Evolutionary conservation across 2,329 filamentous ascomycete species (phyloP).

Genomic region (Colletotrichum salicis): DNA sequence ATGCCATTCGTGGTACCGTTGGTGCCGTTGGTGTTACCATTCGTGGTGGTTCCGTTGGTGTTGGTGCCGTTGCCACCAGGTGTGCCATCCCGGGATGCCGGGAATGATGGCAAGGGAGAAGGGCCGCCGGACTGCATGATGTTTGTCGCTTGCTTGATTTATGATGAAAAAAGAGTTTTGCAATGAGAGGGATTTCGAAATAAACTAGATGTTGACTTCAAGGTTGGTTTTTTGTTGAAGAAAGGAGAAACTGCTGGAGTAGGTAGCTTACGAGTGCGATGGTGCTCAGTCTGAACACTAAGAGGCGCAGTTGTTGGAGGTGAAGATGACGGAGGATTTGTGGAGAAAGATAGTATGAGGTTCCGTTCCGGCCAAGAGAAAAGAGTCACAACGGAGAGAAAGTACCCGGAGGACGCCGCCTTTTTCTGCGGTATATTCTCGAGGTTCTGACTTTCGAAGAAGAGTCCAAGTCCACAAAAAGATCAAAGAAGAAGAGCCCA

Average conservation of each 20-base stretch:
- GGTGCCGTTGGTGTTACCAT: constrained; percentile 38
- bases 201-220: neutral
- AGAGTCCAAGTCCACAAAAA: neutral
- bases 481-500: constrained; percentile 10
- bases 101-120: constrained; percentile 48
- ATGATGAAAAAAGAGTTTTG: neutral
- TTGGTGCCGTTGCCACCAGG: constrained; percentile 36
- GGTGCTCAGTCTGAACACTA: constrained; percentile 11
- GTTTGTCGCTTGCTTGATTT: neutral
- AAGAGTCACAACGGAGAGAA: constrained; percentile 21
- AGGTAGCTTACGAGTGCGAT: constrained; percentile 1
- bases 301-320: neutral
- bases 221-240: neutral
- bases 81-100: constrained; percentile 45
- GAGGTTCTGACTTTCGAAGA: neutral
- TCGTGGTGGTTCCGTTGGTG: constrained; percentile 40
- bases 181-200: neutral
- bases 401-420: neutral
- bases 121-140: constrained; percentile 54
- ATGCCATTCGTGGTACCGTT: constrained; percentile 43
- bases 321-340: constrained; percentile 34
- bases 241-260: neutral
- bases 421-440: neutral
- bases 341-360: constrained; percentile 17
- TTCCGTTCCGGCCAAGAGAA: neutral